These are phyloP conservation scores for Fusarium liriodendri DNA, from an alignment of 2,329 filamentous ascomycete species.

Conservation along the genomic window DNA sequence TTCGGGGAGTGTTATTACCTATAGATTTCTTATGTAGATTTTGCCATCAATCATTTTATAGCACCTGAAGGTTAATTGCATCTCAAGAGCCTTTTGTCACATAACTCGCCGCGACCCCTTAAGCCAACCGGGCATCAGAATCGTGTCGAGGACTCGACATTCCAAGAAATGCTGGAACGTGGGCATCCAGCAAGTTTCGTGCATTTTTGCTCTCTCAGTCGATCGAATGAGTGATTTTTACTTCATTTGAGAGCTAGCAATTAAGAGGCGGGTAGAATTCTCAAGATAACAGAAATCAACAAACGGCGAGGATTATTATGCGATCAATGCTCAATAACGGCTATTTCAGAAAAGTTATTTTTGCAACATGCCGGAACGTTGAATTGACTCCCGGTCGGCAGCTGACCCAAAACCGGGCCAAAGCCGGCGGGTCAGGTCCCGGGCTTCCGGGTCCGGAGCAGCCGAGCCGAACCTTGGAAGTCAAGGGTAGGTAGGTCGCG, in stretches of 20 bases:
- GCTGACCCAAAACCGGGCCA: constrained; percentile 14
- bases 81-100: neutral
- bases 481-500: neutral
- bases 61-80: neutral
- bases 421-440: constrained; percentile 18
- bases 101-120: neutral
- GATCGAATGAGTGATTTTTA: neutral
- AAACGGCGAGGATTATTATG: neutral
- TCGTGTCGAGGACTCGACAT: neutral
- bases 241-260: too few relatives aligned
- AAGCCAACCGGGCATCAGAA: too few relatives aligned
- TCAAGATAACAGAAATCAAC: neutral
- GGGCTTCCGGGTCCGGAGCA: constrained; percentile 10
- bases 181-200: neutral
- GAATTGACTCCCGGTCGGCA: neutral
- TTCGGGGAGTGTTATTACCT: neutral
- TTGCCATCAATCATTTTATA: neutral
- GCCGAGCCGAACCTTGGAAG: neutral
- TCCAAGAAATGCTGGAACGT: neutral
- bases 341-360: neutral
- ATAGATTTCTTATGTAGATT: neutral
- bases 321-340: neutral
- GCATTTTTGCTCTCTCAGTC: neutral
- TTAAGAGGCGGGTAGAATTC: neutral
- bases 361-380: neutral